phyloP scores from a whole-genome alignment of 2,329 filamentous ascomycete species.

The Aspergillus spinulosporus region DNA sequence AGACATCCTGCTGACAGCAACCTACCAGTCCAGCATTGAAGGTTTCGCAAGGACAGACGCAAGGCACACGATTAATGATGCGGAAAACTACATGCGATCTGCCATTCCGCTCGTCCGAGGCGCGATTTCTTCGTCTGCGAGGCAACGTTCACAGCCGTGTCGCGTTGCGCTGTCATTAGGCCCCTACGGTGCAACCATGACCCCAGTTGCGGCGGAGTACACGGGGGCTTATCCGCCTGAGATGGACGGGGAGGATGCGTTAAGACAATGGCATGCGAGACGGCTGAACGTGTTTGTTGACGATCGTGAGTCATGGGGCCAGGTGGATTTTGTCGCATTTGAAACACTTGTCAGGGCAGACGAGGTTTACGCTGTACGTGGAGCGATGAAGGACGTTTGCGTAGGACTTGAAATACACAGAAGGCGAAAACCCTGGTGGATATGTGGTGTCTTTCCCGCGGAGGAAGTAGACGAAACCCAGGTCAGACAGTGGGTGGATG shows the following conservation, averaged over 20 bases:
- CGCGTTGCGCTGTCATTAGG: conserved; percentile 60
- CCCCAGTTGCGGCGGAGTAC: conserved; percentile 64
- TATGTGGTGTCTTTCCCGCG: conserved; percentile 63
- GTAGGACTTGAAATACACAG: not conserved
- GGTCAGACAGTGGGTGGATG: conserved; percentile 43
- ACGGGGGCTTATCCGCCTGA: conserved; percentile 59
- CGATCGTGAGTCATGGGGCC: conserved; percentile 20
- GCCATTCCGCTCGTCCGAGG: conserved; percentile 40
- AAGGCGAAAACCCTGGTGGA: conserved; percentile 55
- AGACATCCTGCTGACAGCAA: conserved; percentile 66
- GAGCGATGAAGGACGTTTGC: conserved; percentile 36
- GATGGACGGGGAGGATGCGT: conserved; percentile 46
- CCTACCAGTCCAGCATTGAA: conserved; percentile 63
- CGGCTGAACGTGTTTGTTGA: conserved; percentile 54
- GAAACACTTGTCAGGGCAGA: conserved; percentile 66
- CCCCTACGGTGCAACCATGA: conserved; percentile 67
- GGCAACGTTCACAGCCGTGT: not conserved
- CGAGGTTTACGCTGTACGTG: conserved; percentile 61
- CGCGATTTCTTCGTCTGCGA: conserved; percentile 24
- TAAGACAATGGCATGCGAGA: conserved; percentile 60
- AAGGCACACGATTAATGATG: conserved; percentile 45
- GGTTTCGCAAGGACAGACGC: conserved; percentile 57
- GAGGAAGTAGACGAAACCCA: conserved; percentile 52
- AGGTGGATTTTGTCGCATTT: conserved; percentile 59
- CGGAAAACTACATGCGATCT: conserved; percentile 46